Evolutionary conservation across 2,329 filamentous ascomycete genomes (phyloP).

Genomic region (Pestalotiopsis fici): DNA sequence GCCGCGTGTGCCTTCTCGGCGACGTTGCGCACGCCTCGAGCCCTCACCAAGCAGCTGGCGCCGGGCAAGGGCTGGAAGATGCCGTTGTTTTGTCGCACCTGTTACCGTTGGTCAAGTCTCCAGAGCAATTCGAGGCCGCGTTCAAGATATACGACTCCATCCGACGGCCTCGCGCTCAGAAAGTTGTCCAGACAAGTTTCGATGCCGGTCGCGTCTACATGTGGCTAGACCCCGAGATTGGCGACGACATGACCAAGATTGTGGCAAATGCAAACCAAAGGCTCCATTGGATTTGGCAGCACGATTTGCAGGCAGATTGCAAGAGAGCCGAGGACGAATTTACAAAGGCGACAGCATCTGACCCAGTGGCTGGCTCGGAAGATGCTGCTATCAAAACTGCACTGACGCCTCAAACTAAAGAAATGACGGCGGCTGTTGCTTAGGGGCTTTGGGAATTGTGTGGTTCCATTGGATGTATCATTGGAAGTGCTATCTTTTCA

Average conservation of each 20-base stretch:
- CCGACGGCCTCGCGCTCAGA: slow-evolving; percentile 29
- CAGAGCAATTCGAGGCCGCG: slow-evolving; percentile 20
- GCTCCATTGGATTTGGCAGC: slow-evolving; percentile 32
- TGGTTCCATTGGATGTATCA: neutral
- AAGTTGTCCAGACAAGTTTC: slow-evolving; percentile 28
- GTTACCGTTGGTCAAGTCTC: slow-evolving; percentile 16
- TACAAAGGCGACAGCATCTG: slow-evolving; percentile 11
- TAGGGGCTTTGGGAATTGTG: neutral
- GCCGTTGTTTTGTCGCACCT: slow-evolving; percentile 25
- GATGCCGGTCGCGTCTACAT: slow-evolving; percentile 30
- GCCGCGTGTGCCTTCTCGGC: slow-evolving; percentile 23
- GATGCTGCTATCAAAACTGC: slow-evolving; percentile 11
- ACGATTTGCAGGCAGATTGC: slow-evolving; percentile 27
- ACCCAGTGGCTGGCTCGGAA: slow-evolving; percentile 1
- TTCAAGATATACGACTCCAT: slow-evolving; percentile 28
- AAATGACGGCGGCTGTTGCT: neutral
- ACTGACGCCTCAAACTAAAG: slow-evolving; percentile 6
- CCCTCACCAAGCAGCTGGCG: slow-evolving; percentile 26
- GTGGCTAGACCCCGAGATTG: slow-evolving; percentile 23
- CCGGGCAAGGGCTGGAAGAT: slow-evolving; percentile 27
- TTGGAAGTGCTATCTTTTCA: neutral
- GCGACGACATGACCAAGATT: slow-evolving; percentile 29
- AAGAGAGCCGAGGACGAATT: slow-evolving; percentile 21
- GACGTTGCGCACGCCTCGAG: slow-evolving; percentile 27
- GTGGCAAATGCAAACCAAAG: slow-evolving; percentile 28